Evolutionary conservation across 2,329 filamentous ascomycete species (phyloP).

Genomic region (Aspergillus spinulosporus): DNA sequence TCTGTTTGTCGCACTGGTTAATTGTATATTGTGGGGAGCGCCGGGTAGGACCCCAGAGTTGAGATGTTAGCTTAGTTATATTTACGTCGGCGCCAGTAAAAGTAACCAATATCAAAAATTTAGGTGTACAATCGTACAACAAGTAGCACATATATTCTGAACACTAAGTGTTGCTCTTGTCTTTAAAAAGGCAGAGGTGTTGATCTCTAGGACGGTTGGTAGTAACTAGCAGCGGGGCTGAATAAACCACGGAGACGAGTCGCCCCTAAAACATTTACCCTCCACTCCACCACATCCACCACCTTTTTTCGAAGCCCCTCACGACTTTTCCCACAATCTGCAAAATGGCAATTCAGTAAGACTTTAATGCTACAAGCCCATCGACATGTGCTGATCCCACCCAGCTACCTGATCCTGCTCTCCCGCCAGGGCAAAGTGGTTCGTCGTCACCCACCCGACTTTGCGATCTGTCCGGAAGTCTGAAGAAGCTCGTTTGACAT

Average conservation of each 20-base stretch:
- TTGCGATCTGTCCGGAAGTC: slow-evolving; percentile 24
- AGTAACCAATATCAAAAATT: background rate
- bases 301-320: slow-evolving; percentile 13
- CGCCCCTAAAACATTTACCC: slow-evolving; percentile 24
- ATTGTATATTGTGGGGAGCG: slow-evolving; percentile 1
- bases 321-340: slow-evolving; percentile 2
- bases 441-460: slow-evolving; percentile 52
- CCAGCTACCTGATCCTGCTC: slow-evolving; percentile 92
- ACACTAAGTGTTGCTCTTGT: background rate
- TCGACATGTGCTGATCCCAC: slow-evolving; percentile 22
- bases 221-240: background rate
- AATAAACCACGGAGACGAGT: slow-evolving; percentile 11
- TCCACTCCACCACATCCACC: slow-evolving; percentile 14
- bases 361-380: background rate
- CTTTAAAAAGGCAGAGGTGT: background rate
- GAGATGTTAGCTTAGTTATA: background rate
- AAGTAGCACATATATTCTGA: background rate
- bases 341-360: slow-evolving; percentile 41
- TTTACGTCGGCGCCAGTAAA: background rate
- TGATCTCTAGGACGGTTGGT: background rate
- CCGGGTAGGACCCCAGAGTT: background rate
- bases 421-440: slow-evolving; percentile 99
- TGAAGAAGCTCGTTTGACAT: slow-evolving; percentile 12
- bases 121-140: background rate
- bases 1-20: background rate